A percentile compares a stretch with the other conserved stretches of the same genome.
Conservation (phyloP, 1,139 yeast genomes). For the Wickerhamomyces sp. region DNA sequence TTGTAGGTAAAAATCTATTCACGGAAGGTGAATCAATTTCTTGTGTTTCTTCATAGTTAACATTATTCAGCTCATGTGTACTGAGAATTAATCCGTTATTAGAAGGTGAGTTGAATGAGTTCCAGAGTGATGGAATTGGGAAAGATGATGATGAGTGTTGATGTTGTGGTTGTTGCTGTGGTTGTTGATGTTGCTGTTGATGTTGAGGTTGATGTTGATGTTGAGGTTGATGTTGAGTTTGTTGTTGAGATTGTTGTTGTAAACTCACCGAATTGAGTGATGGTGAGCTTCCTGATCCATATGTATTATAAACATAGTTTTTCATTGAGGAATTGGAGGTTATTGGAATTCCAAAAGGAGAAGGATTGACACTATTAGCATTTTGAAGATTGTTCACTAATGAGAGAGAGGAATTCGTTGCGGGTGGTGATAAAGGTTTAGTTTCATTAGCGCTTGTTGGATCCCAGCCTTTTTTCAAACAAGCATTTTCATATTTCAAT, state of each 20-base stretch:
- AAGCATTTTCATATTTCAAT: slow-evolving; percentile 9
- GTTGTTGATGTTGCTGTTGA: slow-evolving; percentile 5
- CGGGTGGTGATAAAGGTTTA: neutral
- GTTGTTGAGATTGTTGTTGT: slow-evolving; percentile 2
- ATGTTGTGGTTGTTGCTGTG: neutral
- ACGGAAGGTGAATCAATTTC: slow-evolving; percentile 20
- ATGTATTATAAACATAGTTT: neutral
- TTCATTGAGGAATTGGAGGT: neutral
- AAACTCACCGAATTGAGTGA: slow-evolving; percentile 1
- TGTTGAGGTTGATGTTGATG: neutral
- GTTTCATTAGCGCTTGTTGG: neutral
- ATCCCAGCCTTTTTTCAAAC: slow-evolving; percentile 12
- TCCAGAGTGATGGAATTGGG: slow-evolving; percentile 14
- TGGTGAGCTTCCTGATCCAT: slow-evolving; percentile 4
- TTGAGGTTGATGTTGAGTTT: no score
- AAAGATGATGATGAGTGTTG: neutral
- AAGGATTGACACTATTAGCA: no score
- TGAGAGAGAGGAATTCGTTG: neutral
- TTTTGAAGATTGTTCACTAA: neutral
- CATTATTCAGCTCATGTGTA: slow-evolving; percentile 4
- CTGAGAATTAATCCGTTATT: slow-evolving; percentile 6
- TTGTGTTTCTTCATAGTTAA: slow-evolving; percentile 3
- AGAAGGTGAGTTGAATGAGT: slow-evolving; percentile 5
- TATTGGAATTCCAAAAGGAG: neutral
- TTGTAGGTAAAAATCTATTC: slow-evolving; percentile 19